Evolutionary conservation across 2,329 filamentous ascomycete genomes (phyloP).

Genomic region (Apiospora saccharicola): DNA sequence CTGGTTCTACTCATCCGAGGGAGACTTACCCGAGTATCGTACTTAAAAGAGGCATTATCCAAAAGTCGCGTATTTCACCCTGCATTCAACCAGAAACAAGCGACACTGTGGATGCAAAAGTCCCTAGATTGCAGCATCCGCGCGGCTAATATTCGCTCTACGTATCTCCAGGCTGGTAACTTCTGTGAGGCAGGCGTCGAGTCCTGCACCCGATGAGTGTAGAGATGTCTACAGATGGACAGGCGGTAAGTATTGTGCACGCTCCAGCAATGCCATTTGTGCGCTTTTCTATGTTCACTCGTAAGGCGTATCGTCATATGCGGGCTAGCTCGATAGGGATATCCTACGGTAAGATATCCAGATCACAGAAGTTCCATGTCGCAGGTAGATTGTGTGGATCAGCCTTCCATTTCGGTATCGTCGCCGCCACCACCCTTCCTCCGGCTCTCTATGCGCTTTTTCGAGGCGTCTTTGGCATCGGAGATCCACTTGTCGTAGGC

Average conservation of each 20-base stretch:
- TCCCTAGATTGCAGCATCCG: neutral
- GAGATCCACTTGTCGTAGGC: slow-evolving; percentile 78
- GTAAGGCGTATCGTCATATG: neutral
- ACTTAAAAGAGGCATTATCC: neutral
- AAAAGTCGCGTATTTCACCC: neutral
- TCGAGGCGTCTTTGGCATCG: slow-evolving; percentile 67
- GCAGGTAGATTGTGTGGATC: neutral
- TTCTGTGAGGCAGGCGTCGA: neutral
- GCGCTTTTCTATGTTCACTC: slow-evolving; percentile 2
- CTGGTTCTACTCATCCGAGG: no score
- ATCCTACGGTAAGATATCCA: neutral
- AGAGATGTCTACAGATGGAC: neutral
- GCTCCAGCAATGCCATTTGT: neutral
- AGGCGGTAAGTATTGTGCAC: neutral
- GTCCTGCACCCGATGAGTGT: neutral
- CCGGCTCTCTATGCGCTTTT: slow-evolving; percentile 49
- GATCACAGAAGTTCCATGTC: neutral
- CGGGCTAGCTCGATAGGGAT: neutral
- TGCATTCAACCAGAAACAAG: neutral
- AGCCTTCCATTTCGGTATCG: slow-evolving; percentile 51
- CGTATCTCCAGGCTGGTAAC: neutral
- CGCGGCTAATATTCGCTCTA: neutral
- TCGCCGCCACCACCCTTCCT: slow-evolving; percentile 48
- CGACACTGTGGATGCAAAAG: neutral
- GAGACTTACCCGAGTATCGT: no score